Conservation (phyloP, 768 basidiomycete genomes). For the Boletus rubescentipes region DNA sequence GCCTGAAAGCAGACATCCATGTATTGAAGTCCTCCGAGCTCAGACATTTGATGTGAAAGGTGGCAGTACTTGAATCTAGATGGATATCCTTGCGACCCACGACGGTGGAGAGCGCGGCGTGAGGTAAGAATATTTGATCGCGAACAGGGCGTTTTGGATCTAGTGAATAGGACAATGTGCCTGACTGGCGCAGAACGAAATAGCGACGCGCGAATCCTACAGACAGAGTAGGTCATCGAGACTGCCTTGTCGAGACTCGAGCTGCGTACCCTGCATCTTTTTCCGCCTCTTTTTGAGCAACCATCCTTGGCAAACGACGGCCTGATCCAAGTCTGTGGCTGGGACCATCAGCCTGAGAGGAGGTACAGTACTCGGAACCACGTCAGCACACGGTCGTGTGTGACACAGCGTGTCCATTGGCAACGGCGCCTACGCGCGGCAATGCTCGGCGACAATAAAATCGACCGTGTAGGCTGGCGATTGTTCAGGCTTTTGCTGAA, state of each 20-base stretch:
- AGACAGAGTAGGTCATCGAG: not conserved
- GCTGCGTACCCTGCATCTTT: conserved; percentile 74
- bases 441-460: conserved; percentile 12
- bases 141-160: conserved; percentile 69
- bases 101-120: conserved; percentile 76
- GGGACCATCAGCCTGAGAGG: conserved; percentile 18
- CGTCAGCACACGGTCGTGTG: not conserved
- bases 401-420: conserved; percentile 1
- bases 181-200: conserved; percentile 67
- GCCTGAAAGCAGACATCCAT: conserved; percentile 81
- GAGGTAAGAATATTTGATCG: conserved; percentile 63
- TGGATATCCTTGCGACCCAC: conserved; percentile 78
- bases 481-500: no score
- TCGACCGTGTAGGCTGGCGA: not conserved
- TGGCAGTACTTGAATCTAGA: conserved; percentile 71
- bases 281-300: conserved; percentile 83
- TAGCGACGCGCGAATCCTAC: conserved; percentile 84
- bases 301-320: conserved; percentile 68
- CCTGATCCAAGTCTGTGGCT: conserved; percentile 10
- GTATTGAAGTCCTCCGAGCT: conserved; percentile 63
- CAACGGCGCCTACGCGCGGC: not conserved
- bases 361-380: not conserved
- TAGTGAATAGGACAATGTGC: conserved; percentile 72
- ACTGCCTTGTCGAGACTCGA: not conserved
- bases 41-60: conserved; percentile 83